Evolutionary conservation across 352 stramenopile genomes (phyloP).

Genomic region (Phytophthora brassicae): DNA sequence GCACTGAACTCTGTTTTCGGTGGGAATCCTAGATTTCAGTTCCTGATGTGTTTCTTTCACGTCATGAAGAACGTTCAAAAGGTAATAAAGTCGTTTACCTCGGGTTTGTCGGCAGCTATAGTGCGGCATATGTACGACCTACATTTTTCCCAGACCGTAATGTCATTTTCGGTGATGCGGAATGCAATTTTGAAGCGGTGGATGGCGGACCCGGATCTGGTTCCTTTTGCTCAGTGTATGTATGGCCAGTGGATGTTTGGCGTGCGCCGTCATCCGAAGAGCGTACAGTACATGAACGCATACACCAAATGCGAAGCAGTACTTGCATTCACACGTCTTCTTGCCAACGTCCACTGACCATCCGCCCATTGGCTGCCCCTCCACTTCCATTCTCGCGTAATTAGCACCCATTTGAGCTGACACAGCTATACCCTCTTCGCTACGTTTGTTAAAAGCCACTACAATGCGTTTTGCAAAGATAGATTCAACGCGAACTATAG

Average conservation of each 20-base stretch:
- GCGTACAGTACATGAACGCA: conserved; percentile 5
- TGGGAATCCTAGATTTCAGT: no score
- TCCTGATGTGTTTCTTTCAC: conserved; percentile 30
- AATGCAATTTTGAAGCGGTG: neutral
- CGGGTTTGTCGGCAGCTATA: neutral
- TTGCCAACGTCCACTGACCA: neutral
- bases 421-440: conserved; percentile 1
- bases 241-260: conserved; percentile 4
- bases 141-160: conserved; percentile 11
- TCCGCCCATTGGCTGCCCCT: neutral
- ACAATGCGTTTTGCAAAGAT: neutral
- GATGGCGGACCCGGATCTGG: neutral
- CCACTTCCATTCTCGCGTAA: conserved; percentile 6
- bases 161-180: neutral
- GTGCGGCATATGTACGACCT: conserved; percentile 21
- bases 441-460: neutral
- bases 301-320: neutral
- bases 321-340: neutral
- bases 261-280: neutral
- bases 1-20: no score
- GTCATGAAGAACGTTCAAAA: conserved; percentile 16
- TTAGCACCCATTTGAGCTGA: conserved; percentile 9
- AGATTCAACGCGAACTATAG: neutral
- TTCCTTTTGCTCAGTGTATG: conserved; percentile 10
- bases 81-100: neutral